These are phyloP conservation scores for Kodamaea anthophila DNA, from an alignment of 1,139 yeast genomes.

Conservation along the genomic window DNA sequence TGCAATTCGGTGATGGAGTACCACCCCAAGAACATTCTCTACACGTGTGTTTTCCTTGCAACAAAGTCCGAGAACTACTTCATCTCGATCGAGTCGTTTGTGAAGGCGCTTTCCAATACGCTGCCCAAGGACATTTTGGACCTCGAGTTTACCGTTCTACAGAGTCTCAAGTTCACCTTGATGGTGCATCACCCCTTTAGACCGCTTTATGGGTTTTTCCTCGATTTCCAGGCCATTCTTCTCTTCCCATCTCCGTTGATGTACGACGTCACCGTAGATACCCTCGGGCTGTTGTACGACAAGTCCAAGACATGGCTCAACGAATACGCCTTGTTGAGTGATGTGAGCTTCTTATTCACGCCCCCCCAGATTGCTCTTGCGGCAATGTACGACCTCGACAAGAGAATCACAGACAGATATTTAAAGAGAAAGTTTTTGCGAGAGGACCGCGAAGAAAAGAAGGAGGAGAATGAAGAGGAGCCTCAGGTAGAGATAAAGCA, in stretches of 20 bases:
- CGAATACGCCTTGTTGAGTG: conserved; percentile 61
- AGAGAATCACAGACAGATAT: conserved; percentile 59
- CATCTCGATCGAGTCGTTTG: conserved; percentile 78
- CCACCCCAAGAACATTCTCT: conserved; percentile 78
- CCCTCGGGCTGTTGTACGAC: conserved; percentile 57
- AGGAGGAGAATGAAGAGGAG: conserved; percentile 12
- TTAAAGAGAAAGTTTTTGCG: conserved; percentile 50
- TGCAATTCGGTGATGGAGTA: conserved; percentile 76
- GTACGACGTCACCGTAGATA: conserved; percentile 36
- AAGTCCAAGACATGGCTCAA: conserved; percentile 58
- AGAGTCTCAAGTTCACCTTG: conserved; percentile 70
- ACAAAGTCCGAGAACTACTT: conserved; percentile 90
- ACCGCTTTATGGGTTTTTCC: conserved; percentile 85
- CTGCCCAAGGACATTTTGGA: conserved; percentile 63
- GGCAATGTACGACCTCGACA: conserved; percentile 64
- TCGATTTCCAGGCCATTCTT: conserved; percentile 72
- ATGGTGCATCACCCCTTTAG: conserved; percentile 83
- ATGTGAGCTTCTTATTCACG: conserved; percentile 68
- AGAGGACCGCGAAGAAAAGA: conserved; percentile 6
- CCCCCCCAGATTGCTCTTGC: conserved; percentile 97
- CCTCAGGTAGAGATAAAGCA: conserved; percentile 11
- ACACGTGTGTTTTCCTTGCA: conserved; percentile 84
- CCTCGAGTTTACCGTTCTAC: conserved; percentile 71
- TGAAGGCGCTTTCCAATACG: conserved; percentile 60
- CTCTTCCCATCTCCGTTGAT: conserved; percentile 30